Evolutionary conservation across 257 asterid species (phyloP).

Genomic region (Ligustrum vulgare): DNA sequence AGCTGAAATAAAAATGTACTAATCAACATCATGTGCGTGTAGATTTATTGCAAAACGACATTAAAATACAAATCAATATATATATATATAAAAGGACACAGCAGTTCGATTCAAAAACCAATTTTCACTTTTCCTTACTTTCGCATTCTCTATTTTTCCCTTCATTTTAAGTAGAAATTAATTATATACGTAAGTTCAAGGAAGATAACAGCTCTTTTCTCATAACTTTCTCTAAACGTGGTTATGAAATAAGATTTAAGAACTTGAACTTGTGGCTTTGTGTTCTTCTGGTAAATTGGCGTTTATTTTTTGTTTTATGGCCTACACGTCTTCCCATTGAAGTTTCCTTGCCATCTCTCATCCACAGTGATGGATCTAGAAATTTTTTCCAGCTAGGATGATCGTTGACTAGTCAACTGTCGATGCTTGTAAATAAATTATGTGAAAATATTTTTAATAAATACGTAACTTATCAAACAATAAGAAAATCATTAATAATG

Average conservation of each 20-base stretch:
- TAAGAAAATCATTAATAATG: no score
- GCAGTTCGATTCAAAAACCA: background rate
- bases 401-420: no score
- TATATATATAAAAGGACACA: no score
- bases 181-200: background rate
- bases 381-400: no score
- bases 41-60: background rate
- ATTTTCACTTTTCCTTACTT: background rate
- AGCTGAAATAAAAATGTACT: background rate
- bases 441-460: no score
- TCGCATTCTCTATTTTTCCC: background rate
- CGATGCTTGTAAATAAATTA: no score
- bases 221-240: background rate
- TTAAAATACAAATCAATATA: no score
- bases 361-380: no score
- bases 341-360: background rate
- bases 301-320: background rate
- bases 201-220: background rate
- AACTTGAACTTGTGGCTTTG: background rate
- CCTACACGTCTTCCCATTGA: background rate
- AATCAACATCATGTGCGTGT: background rate
- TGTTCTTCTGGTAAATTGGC: background rate
- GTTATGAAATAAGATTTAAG: no score
- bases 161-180: background rate
- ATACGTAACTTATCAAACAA: no score